Evolutionary conservation across 371 early-diverging fungal species (phyloP), one percentile per base, ranked within the genome.

Genomic region (Rhizopus delemar): DNA sequence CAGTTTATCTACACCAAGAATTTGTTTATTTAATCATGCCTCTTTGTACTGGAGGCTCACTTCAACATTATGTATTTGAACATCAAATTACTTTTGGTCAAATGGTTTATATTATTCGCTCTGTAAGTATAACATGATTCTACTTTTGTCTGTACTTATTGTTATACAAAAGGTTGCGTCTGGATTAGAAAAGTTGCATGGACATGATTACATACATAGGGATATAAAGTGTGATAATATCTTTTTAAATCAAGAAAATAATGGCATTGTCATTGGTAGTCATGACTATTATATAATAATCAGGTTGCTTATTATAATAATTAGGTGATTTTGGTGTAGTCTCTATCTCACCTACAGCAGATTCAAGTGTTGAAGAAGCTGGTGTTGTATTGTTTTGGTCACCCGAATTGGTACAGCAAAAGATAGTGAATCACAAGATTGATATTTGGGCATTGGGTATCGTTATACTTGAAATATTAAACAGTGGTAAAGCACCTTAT

Each of bases 191-290:
- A 73, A 80, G 59, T 58, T 80, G 11, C 80, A 80, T 56, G 50
- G 73, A 16, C 70, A 77, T 43, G 77, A 75, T 31, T 80, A 77
- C 34, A 77, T 80, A 11, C 80, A 80, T 41, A 67, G 80, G 62
- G 80, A 80, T 57, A 80, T 80, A 35, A 80, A 80, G 45, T 80
- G 80, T 49, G 80, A 80, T 46, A 80, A 80, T 46, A 73, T 80
- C 34, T 80, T 80, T 49, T 61, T 80, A 11, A 71, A 71, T 53
- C 39, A 71, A 57, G 67, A 73, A 34, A 55, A 61, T 8, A 77
- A 80, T 36, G 54, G 50, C 5, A 70, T 80, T 43, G 77, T 80
- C 9, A 80, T 80, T 41, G 78, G 78, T 78, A 70, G 61, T 28
- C 5, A 41, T 15, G 5, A 6, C 9, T 22, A 29, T 6, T n/a